Percentiles rank a stretch among this genome's conserved stretches.
These are phyloP conservation scores for Biscogniauxia marginata DNA, from an alignment of 2,329 filamentous ascomycete genomes.

Conservation along the genomic window DNA sequence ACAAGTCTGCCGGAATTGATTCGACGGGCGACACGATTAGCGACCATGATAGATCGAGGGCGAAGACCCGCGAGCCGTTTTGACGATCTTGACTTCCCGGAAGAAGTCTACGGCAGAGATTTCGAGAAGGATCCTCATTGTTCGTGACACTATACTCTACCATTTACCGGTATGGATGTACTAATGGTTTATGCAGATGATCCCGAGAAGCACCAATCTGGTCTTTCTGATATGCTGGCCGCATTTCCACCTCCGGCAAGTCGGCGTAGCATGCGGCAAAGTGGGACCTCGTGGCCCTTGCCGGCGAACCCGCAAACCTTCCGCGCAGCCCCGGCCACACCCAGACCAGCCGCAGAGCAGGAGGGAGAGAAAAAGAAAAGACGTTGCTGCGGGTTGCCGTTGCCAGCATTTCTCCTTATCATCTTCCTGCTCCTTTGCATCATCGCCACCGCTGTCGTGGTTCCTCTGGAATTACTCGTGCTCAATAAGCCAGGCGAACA, in stretches of 20 bases:
- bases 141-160: slow-evolving; percentile 26
- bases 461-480: slow-evolving; percentile 70
- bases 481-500: slow-evolving; percentile 45
- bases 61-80: slow-evolving; percentile 61
- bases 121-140: slow-evolving; percentile 41
- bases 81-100: slow-evolving; percentile 52
- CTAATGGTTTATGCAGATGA: slow-evolving; percentile 32
- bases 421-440: slow-evolving; percentile 66
- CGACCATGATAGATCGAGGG: slow-evolving; percentile 84
- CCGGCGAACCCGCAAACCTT: slow-evolving; percentile 32
- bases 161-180: background rate
- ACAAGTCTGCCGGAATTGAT: slow-evolving; percentile 94
- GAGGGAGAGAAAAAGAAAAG: slow-evolving; percentile 39
- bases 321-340: slow-evolving; percentile 13
- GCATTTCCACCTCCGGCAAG: slow-evolving; percentile 61
- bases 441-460: slow-evolving; percentile 75
- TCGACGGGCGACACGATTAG: slow-evolving; percentile 78
- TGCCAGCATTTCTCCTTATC: slow-evolving; percentile 72
- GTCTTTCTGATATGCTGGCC: slow-evolving; percentile 63
- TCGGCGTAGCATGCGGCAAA: slow-evolving; percentile 43
- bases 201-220: slow-evolving; percentile 47
- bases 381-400: slow-evolving; percentile 79
- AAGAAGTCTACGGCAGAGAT: slow-evolving; percentile 41
- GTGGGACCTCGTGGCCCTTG: slow-evolving; percentile 52
- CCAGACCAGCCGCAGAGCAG: slow-evolving; percentile 9